These are phyloP conservation scores for Acaromyces ingoldii DNA, from an alignment of 1,284 basidiomycete genomes.

Conservation along the genomic window DNA sequence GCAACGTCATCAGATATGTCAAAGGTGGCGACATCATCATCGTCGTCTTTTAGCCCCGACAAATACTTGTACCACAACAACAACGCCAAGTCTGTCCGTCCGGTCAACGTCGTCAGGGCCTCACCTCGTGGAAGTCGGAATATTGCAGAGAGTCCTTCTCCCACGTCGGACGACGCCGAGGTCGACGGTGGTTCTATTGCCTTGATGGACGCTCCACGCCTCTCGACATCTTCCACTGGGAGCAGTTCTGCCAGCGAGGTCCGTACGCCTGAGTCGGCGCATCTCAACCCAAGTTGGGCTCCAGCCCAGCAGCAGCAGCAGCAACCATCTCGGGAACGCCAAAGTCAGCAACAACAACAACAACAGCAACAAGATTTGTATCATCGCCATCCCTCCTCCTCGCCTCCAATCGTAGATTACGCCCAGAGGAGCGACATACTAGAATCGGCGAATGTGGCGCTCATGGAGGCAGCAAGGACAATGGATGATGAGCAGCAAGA, in stretches of 20 bases:
- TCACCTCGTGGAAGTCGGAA: too few relatives aligned
- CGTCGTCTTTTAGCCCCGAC: too few relatives aligned
- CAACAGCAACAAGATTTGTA: background rate
- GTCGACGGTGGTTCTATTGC: background rate
- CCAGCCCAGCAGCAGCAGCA: background rate
- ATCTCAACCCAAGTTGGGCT: background rate
- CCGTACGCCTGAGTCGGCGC: constrained; percentile 23
- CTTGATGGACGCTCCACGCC: constrained; percentile 20
- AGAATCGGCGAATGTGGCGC: background rate
- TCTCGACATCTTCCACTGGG: constrained; percentile 30
- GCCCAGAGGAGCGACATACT: background rate
- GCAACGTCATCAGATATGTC: too few relatives aligned
- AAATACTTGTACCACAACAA: too few relatives aligned
- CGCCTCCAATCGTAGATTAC: background rate
- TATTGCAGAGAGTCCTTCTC: too few relatives aligned
- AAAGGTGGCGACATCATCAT: too few relatives aligned
- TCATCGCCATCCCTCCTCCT: background rate
- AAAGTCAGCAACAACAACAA: background rate
- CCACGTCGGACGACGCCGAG: background rate
- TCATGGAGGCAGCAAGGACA: background rate
- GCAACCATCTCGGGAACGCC: background rate
- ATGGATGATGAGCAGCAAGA: background rate
- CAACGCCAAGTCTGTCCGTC: too few relatives aligned
- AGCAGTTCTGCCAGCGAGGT: constrained; percentile 28
- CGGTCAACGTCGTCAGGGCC: too few relatives aligned